Evolutionary conservation across 179 eudicot species (phyloP), one percentile per base, ranked within the genome.

Genomic region (Beta corolliflora): DNA sequence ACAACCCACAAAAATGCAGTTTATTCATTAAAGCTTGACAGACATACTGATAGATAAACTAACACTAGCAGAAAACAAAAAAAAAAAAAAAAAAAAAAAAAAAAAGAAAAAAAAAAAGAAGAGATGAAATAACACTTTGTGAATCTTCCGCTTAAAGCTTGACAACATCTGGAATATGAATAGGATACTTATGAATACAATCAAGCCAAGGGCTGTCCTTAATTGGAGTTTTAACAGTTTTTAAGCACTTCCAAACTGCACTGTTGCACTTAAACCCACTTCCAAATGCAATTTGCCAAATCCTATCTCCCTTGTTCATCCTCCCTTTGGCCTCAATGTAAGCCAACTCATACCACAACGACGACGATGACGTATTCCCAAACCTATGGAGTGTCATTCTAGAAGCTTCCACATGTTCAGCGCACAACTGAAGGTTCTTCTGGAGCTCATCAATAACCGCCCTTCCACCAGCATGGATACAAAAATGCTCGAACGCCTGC

Each of bases 221-320:
- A 10, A 5, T 13, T 8, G 80, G 60, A 15, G 59, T 58, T 29
- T 71, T 58, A 45, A 79, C 75, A 63, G 36, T 66, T 8, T 69
- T 79, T 7, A 81, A 68, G 41, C 88, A 73, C 87, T 81, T 81
- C 91, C 91, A 88, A 15, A 87, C 87, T 3, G 88, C 91, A 56
- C 91, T 88, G 52, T 88, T 87, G 64, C 91, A 88, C 85, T 87
- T 89, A 54, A 89, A 89, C 41, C 91, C 91, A 61, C 89, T 87
- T 50, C 91, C 91, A 11, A 89, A 83, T 4, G 76, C 88, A 0
- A 89, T 83, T 79, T 87, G 89, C 91, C 91, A 87, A 1, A 89
- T 87, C 5, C 88, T 80, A 50, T 89, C 89, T 5, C 89, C 89
- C 73, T 77, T 84, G 80, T 64, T 88, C 84, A 88, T 71, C 83